phyloP scores from a whole-genome alignment of 106 monocot species.

The Iris macrosiphon region DNA sequence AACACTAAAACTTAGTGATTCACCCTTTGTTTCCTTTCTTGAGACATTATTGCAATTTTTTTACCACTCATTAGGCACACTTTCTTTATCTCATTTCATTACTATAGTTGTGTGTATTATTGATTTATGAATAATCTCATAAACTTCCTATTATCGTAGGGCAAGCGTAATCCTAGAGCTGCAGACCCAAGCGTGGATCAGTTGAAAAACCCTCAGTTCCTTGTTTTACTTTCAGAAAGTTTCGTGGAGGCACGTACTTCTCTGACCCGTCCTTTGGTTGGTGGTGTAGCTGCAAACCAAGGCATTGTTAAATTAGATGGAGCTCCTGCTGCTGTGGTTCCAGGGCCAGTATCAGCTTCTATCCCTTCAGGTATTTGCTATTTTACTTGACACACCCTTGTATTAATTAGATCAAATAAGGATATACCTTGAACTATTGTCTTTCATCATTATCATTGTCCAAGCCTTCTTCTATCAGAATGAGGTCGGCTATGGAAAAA shows the following conservation, averaged over 20 bases:
- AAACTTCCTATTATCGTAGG: constrained; percentile 31
- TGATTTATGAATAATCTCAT: not conserved
- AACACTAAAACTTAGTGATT: no score
- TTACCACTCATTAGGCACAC: no score
- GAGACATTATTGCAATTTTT: no score
- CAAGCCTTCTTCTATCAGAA: no score
- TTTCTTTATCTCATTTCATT: no score
- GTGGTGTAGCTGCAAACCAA: constrained; percentile 37
- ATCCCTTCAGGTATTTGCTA: constrained; percentile 46
- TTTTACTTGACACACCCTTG: not conserved
- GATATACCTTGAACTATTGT: no score
- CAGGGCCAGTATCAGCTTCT: constrained; percentile 31
- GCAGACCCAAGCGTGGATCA: constrained; percentile 64
- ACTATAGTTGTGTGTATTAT: no score
- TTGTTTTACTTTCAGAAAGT: constrained; percentile 81
- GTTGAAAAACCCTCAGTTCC: constrained; percentile 62
- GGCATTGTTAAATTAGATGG: constrained; percentile 50
- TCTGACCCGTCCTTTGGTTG: constrained; percentile 48
- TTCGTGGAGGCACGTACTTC: constrained; percentile 81
- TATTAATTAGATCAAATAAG: not conserved
- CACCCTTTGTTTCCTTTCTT: no score
- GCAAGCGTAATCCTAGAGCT: constrained; percentile 57
- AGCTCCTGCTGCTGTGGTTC: constrained; percentile 26
- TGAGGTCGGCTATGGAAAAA: no score
- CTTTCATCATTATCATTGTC: no score